These are phyloP conservation scores for Termitomyces sp. DNA, from an alignment of 1,284 basidiomycete species.

Conservation along the genomic window DNA sequence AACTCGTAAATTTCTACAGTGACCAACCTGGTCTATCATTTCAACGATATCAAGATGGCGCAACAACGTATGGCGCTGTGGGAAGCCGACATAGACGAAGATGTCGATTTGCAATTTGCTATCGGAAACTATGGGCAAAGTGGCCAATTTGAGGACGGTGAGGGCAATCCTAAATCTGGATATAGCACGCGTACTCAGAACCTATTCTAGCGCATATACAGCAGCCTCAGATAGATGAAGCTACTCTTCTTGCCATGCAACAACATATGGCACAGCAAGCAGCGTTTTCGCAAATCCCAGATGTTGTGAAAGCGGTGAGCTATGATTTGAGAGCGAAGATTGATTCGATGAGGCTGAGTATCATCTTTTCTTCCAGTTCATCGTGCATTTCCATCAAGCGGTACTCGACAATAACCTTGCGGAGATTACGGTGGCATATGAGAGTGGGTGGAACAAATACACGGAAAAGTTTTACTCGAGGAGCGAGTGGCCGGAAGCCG, in stretches of 20 bases:
- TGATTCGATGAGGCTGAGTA: slow-evolving; percentile 4
- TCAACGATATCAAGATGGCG: slow-evolving; percentile 36
- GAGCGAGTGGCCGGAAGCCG: slow-evolving; percentile 97
- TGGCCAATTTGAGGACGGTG: slow-evolving; percentile 68
- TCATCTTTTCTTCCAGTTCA: slow-evolving; percentile 53
- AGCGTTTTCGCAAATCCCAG: slow-evolving; percentile 73
- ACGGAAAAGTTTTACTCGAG: slow-evolving; percentile 94
- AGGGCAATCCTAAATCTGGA: slow-evolving; percentile 14
- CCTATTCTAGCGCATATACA: slow-evolving; percentile 34
- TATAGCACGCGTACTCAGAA: neutral
- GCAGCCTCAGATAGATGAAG: slow-evolving; percentile 63
- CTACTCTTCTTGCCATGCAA: slow-evolving; percentile 63
- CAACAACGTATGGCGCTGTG: slow-evolving; percentile 64
- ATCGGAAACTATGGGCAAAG: slow-evolving; percentile 67
- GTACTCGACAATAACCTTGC: slow-evolving; percentile 82
- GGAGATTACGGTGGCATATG: slow-evolving; percentile 89
- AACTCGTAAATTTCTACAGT: slow-evolving; percentile 23
- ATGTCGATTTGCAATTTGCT: slow-evolving; percentile 66
- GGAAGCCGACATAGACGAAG: slow-evolving; percentile 74
- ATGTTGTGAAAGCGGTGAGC: slow-evolving; percentile 74
- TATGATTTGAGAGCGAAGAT: slow-evolving; percentile 2
- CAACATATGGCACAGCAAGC: slow-evolving; percentile 78
- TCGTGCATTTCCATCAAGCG: slow-evolving; percentile 87
- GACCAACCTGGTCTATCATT: slow-evolving; percentile 6
- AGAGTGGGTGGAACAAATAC: slow-evolving; percentile 94